Evolutionary conservation across 441 rosid species (phyloP).

Genomic region (Brassica hybrid): DNA sequence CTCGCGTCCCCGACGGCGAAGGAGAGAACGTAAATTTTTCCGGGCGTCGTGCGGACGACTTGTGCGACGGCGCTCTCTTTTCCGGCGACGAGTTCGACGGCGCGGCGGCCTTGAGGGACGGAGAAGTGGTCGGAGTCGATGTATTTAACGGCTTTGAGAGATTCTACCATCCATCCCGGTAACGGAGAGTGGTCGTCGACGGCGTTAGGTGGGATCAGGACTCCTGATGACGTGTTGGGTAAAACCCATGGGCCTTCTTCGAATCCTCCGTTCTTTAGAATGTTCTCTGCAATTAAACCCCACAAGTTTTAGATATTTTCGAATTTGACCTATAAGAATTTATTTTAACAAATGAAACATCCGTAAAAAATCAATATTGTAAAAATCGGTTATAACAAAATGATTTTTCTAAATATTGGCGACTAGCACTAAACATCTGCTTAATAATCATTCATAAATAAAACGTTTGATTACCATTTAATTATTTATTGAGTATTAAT

Average conservation of each 20-base stretch:
- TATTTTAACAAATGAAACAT: fast-evolving
- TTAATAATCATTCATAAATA: too few relatives aligned
- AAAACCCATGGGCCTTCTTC: constrained; percentile 86
- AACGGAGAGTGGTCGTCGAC: constrained; percentile 86
- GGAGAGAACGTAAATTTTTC: constrained; percentile 53
- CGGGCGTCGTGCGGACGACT: constrained; percentile 52
- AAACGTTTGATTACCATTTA: too few relatives aligned
- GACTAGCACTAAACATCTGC: too few relatives aligned
- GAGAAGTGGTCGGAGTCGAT: constrained; percentile 66
- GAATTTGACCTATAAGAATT: constrained; percentile 8
- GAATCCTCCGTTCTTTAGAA: constrained; percentile 72
- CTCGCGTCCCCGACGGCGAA: constrained; percentile 67
- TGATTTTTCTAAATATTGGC: too few relatives aligned
- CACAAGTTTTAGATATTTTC: not conserved
- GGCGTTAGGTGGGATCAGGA: constrained; percentile 86
- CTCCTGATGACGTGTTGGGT: constrained; percentile 81
- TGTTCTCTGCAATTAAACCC: constrained; percentile 53
- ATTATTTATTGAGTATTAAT: too few relatives aligned
- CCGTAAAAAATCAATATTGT: too few relatives aligned
- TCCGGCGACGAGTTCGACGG: constrained; percentile 66
- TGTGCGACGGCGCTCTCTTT: constrained; percentile 74
- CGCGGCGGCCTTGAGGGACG: constrained; percentile 63
- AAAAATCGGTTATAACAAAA: too few relatives aligned
- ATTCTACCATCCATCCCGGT: constrained; percentile 88
- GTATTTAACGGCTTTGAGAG: constrained; percentile 94